Percentiles rank a stretch among this genome's conserved stretches.
These are phyloP conservation scores for Emergomyces orientalis DNA, from an alignment of 2,329 filamentous ascomycete species.

Conservation along the genomic window DNA sequence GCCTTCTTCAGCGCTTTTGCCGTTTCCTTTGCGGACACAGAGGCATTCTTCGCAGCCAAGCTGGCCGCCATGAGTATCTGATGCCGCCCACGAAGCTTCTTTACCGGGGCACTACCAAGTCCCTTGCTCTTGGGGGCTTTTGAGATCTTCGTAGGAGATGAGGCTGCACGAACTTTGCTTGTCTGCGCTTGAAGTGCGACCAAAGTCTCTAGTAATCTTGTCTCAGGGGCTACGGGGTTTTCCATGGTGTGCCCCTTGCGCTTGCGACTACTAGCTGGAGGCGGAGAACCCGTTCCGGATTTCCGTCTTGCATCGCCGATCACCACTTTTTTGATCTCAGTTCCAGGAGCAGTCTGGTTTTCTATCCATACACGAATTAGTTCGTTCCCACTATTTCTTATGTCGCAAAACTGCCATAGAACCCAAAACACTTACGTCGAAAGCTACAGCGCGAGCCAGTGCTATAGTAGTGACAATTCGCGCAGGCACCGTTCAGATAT, in stretches of 20 bases:
- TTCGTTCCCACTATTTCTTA: background rate
- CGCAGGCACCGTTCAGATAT: background rate
- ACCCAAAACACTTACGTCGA: background rate
- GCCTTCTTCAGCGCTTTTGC: background rate
- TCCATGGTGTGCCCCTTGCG: background rate
- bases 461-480: background rate
- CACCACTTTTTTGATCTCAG: background rate
- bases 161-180: background rate
- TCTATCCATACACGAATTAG: background rate
- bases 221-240: background rate
- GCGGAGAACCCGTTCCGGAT: background rate
- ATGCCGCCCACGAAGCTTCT: background rate
- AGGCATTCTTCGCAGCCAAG: background rate
- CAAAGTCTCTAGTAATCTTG: background rate
- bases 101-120: background rate
- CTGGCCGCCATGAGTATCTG: background rate
- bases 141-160: background rate
- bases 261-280: background rate
- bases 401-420: background rate
- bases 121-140: background rate
- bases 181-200: background rate
- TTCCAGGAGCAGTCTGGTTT: background rate
- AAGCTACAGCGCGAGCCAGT: background rate
- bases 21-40: background rate
- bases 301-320: background rate